Evolutionary conservation across 345 rosid species (phyloP).

Genomic region (Rhodamnia argentea): DNA sequence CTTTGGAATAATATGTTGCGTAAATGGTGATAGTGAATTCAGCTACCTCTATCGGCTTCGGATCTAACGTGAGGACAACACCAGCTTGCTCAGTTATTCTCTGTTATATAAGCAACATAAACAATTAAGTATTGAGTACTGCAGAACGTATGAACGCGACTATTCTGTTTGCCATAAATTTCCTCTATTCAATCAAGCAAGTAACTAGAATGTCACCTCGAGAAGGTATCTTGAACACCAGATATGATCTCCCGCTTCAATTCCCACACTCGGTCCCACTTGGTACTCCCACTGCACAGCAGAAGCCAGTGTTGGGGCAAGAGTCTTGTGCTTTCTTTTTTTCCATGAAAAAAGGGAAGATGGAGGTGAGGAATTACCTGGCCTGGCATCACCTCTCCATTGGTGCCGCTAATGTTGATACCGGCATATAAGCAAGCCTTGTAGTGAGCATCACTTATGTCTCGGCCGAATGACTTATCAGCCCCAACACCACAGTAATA

Average conservation of each 20-base stretch:
- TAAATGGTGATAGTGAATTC: not conserved
- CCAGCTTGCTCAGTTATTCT: conserved; percentile 98
- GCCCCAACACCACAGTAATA: conserved; percentile 98
- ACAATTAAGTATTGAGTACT: not conserved
- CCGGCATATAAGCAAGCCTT: conserved; percentile 98
- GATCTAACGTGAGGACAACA: conserved; percentile 85
- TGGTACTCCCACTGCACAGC: conserved; percentile 89
- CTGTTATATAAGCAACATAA: conserved; percentile 27
- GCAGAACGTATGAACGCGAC: not conserved
- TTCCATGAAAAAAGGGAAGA: not conserved
- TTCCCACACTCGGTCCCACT: conserved; percentile 96
- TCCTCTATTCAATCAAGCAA: not conserved
- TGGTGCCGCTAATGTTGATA: conserved; percentile 86
- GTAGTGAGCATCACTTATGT: conserved; percentile 96
- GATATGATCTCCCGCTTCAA: conserved; percentile 89
- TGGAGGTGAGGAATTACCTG: conserved; percentile 39
- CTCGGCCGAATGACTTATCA: conserved; percentile 92
- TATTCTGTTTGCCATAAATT: not conserved
- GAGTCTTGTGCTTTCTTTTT: not conserved
- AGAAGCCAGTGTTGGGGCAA: not conserved
- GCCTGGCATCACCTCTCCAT: conserved; percentile 99
- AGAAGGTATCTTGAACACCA: conserved; percentile 97
- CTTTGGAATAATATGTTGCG: not conserved
- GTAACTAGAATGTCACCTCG: conserved; percentile 38
- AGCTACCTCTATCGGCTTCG: conserved; percentile 85